Conservation (phyloP, 306 rosid genomes). For the Pyrus pyrifolia region DNA sequence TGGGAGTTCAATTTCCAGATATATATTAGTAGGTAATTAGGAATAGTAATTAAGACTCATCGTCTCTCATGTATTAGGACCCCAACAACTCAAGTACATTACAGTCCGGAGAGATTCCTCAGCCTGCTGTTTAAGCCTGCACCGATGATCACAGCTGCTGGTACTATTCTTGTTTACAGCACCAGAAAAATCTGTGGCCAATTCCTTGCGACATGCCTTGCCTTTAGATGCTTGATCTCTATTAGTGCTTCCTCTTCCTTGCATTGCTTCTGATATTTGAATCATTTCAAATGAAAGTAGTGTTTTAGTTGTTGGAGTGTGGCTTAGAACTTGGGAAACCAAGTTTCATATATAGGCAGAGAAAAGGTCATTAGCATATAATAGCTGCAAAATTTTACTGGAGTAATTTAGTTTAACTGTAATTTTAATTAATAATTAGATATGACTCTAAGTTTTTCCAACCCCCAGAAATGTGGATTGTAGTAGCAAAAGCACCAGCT, state of each 20-base stretch:
- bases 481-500: no score
- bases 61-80: constrained; percentile 29
- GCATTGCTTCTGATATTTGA: not conserved
- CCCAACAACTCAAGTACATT: constrained; percentile 82
- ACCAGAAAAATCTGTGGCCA: not conserved
- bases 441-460: no score
- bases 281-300: not conserved
- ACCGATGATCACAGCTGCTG: not conserved
- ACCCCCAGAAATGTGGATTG: no score
- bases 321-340: not conserved
- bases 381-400: not conserved
- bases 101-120: constrained; percentile 77
- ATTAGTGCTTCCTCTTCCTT: not conserved
- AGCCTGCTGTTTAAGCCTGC: constrained; percentile 22
- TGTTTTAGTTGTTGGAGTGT: not conserved
- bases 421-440: no score
- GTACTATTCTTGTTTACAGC: not conserved
- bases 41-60: not conserved
- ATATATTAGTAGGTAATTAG: not conserved
- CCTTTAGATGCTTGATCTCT: not conserved
- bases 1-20: not conserved
- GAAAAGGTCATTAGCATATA: not conserved
- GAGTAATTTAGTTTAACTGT: not conserved
- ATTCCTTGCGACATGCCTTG: not conserved
- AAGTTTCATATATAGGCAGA: not conserved